Base-by-base conservation (phyloP, 441 rosid genomes). In the Syzygium malaccense region DNA sequence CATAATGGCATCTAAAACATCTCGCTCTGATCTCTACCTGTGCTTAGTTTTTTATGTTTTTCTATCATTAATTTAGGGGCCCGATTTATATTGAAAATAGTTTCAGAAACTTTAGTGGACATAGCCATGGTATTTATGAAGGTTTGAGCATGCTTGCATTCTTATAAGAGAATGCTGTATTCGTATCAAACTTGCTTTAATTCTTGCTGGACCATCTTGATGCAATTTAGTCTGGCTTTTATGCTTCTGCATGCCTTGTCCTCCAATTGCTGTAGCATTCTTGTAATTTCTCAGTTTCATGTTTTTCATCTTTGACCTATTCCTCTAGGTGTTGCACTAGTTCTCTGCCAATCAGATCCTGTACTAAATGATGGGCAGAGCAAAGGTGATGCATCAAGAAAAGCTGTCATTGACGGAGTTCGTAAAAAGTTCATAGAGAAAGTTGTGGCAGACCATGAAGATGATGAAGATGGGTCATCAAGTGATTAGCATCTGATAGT, bases 311-410 rank as follows among this genome's bases (percentile, higher is more conserved):
- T 28, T 88, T 17, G 53, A 26, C 37, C 28, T 14, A 37, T 14
- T 75, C 18, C 83, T 75, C 15, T 90, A 96, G 99, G 99, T 93
- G 98, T 98, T 87, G 99, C 99, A 13, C 89, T 98, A 89, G 96
- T 96, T 89, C 96, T 97, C 19, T 98, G 99, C 91, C 96, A 96
- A 55, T 97, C 98, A 53, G 98, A 96, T 90, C 98, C 99, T 25
- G 99, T 97, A 33, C 95, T 98, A 87, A 95, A 96, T 87, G 98
- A 98, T 91, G 99, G 99, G 66, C 98, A 96, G 91, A 87, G 95
- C 86, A 98, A 99, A 92, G 93, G 94, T 57, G 97, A 96, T 85
- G 84, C 93, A 78, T 96, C 99, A n/a, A 94, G 96, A 92, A 92
- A 96, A 91, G 93, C 95, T 88, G 98, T 98, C 85, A 91, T 98